Evolutionary conservation across 2,329 filamentous ascomycete species (phyloP).

Genomic region (Pyrenophora graminea): DNA sequence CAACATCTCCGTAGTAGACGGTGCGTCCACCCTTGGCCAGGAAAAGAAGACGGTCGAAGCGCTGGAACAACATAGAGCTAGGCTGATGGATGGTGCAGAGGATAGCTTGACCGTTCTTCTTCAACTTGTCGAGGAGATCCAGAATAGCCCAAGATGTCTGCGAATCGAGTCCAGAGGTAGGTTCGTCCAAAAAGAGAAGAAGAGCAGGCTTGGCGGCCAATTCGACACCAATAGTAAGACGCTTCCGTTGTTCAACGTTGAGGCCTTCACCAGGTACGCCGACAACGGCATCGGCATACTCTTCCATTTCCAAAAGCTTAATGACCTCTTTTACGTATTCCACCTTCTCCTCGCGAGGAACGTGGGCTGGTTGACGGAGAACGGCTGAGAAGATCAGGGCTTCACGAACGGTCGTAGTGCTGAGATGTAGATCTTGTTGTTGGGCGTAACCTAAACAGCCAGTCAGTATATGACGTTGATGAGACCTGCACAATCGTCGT

Average conservation of each 20-base stretch:
- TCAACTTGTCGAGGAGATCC: slow-evolving; percentile 84
- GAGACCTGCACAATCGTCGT: background rate
- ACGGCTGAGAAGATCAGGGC: slow-evolving; percentile 84
- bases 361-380: slow-evolving; percentile 77
- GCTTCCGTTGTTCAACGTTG: slow-evolving; percentile 68
- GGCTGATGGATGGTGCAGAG: slow-evolving; percentile 98
- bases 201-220: slow-evolving; percentile 88
- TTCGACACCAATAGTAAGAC: slow-evolving; percentile 94
- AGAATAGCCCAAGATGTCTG: slow-evolving; percentile 94
- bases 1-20: slow-evolving; percentile 82
- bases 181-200: slow-evolving; percentile 91
- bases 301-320: slow-evolving; percentile 84
- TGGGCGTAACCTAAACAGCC: slow-evolving; percentile 68
- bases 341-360: slow-evolving; percentile 76
- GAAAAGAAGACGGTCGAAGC: slow-evolving; percentile 82
- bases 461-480: background rate
- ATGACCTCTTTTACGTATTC: slow-evolving; percentile 91
- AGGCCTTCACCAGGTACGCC: slow-evolving; percentile 86
- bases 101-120: slow-evolving; percentile 79
- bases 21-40: slow-evolving; percentile 75
- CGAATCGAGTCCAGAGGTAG: slow-evolving; percentile 89
- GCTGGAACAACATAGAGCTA: slow-evolving; percentile 92
- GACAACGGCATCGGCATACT: slow-evolving; percentile 87
- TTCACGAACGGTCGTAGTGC: slow-evolving; percentile 85
- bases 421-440: slow-evolving; percentile 87